These are phyloP conservation scores for Colletotrichum brevisporum DNA, from an alignment of 2,329 filamentous ascomycete genomes.

Conservation along the genomic window DNA sequence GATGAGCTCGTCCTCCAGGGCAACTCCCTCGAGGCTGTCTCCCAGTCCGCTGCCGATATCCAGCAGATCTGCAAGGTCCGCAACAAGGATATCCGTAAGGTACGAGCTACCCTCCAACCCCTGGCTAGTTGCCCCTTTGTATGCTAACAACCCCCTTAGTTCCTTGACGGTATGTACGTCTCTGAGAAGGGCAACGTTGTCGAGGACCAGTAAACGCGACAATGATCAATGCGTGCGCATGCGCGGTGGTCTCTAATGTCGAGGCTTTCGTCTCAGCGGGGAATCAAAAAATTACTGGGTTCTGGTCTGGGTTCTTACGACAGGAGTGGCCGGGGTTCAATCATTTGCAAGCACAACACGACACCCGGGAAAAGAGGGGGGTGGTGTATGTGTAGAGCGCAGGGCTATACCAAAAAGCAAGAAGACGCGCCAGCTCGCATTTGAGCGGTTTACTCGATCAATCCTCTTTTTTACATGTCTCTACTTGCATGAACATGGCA, in stretches of 20 bases:
- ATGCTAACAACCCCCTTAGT: constrained; percentile 67
- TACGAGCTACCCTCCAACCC: constrained; percentile 51
- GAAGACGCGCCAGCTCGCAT: constrained; percentile 26
- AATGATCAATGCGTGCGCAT: constrained; percentile 32
- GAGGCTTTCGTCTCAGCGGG: constrained; percentile 45
- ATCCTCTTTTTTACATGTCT: constrained; percentile 5
- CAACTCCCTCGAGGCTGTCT: constrained; percentile 97
- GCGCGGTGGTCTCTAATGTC: constrained; percentile 43
- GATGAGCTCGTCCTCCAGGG: constrained; percentile 94
- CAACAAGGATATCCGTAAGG: constrained; percentile 99
- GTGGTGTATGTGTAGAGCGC: constrained; percentile 26
- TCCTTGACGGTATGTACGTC: constrained; percentile 99
- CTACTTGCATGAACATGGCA: constrained; percentile 10
- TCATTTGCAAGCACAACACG: constrained; percentile 19
- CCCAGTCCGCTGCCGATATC: constrained; percentile 98
- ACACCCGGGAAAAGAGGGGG: constrained; percentile 11
- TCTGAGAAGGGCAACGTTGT: constrained; percentile 98
- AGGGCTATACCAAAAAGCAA: constrained; percentile 30
- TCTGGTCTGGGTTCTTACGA: constrained; percentile 33
- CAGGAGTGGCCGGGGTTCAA: constrained; percentile 30
- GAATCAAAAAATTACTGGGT: constrained; percentile 40
- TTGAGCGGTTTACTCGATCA: constrained; percentile 19
- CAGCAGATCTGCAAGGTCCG: constrained; percentile 99
- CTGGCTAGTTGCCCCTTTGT: neutral
- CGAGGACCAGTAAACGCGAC: constrained; percentile 70